A percentile compares a stretch with the other conserved stretches of the same genome.
phyloP scores from a whole-genome alignment of 1,284 basidiomycete genomes.

The Sutorius eximius region DNA sequence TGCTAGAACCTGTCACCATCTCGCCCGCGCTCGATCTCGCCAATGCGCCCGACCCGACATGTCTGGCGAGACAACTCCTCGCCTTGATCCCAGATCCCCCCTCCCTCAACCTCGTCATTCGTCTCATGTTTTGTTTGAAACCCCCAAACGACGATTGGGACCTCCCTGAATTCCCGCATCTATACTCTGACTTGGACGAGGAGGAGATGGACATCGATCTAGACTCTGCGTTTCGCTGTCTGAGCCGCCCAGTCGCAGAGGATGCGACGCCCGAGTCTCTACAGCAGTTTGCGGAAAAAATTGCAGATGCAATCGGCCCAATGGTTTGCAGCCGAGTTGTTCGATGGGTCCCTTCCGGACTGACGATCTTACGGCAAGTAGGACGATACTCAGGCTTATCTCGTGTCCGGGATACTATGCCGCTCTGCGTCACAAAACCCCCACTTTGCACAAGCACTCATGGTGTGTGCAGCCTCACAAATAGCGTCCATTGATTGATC shows the following conservation, averaged over 20 bases:
- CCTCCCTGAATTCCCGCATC: conserved; percentile 64
- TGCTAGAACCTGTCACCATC: conserved; percentile 20
- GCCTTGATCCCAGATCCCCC: conserved; percentile 59
- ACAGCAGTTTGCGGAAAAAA: conserved; percentile 50
- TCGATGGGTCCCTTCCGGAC: neutral
- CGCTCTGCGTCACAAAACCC: conserved; percentile 65
- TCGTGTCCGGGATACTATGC: conserved; percentile 58
- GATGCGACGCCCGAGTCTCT: conserved; percentile 48
- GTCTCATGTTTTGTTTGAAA: conserved; percentile 75
- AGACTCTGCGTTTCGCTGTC: conserved; percentile 49
- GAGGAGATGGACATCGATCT: conserved; percentile 52
- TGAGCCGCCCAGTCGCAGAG: conserved; percentile 58
- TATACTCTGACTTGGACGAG: conserved; percentile 56
- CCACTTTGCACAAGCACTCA: conserved; percentile 39
- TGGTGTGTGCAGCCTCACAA: conserved; percentile 39
- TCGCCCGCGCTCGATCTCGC: conserved; percentile 55
- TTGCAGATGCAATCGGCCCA: conserved; percentile 51
- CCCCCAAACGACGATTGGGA: conserved; percentile 76
- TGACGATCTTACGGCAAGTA: conserved; percentile 32
- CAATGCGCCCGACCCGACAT: conserved; percentile 56
- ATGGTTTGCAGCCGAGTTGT: conserved; percentile 43
- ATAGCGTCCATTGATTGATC: conserved; percentile 4
- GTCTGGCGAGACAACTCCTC: conserved; percentile 59
- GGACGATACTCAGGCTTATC: conserved; percentile 55
- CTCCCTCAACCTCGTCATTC: conserved; percentile 58